Percentiles rank a stretch among this genome's conserved stretches.
Evolutionary conservation across 257 asterid species (phyloP).

Genomic region (Striga asiatica): DNA sequence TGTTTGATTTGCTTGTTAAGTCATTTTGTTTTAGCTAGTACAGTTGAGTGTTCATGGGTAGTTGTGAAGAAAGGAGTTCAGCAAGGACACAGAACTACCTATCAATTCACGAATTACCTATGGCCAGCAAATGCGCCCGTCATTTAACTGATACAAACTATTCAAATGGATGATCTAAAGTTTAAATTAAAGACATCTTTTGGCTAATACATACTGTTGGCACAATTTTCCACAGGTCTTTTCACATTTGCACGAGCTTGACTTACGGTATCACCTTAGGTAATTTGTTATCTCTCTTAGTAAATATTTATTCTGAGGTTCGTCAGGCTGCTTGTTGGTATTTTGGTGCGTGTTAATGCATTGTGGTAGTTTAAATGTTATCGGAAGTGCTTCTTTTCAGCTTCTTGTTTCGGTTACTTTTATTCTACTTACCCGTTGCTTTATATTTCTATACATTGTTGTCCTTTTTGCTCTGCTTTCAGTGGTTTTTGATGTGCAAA

Average conservation of each 20-base stretch:
- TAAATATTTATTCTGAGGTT: slow-evolving; percentile 7
- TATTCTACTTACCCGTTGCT: background rate
- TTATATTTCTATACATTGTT: background rate
- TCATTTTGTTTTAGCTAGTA: slow-evolving; percentile 1
- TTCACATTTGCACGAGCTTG: slow-evolving; percentile 93
- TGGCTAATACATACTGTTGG: slow-evolving; percentile 11
- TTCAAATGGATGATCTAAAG: slow-evolving; percentile 5
- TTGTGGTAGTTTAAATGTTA: slow-evolving; percentile 1
- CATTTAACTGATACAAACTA: background rate
- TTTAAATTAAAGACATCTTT: slow-evolving; percentile 7
- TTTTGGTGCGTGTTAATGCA: background rate
- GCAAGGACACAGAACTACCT: background rate
- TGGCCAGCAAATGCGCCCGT: background rate
- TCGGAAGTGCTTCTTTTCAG: slow-evolving; percentile 7
- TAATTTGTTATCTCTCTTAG: slow-evolving; percentile 21
- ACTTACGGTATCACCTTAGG: slow-evolving; percentile 90
- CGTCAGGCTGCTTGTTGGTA: background rate
- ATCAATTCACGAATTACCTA: slow-evolving; percentile 2
- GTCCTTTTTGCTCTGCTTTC: background rate
- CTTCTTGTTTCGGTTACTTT: background rate
- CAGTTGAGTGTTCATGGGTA: background rate
- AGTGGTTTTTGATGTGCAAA: slow-evolving; percentile 6
- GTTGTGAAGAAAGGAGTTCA: background rate
- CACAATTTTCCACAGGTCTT: slow-evolving; percentile 55
- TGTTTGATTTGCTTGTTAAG: too few species aligned